Evolutionary conservation across 441 rosid species (phyloP), one percentile per base, ranked within the genome.

Genomic region (Eugenia klotzschiana): DNA sequence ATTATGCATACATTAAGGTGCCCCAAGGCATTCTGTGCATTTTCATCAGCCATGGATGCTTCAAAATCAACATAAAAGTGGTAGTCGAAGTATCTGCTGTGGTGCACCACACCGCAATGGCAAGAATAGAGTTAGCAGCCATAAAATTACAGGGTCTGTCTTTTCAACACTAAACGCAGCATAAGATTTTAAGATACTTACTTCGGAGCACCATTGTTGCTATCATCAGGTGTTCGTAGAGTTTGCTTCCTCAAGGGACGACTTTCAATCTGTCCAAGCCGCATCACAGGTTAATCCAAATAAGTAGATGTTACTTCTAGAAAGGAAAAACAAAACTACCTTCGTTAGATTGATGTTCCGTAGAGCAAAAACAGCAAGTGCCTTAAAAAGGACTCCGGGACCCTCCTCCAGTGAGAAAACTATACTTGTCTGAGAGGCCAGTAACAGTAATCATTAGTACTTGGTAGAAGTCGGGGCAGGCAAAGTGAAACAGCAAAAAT

Each of bases 401-500:
- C 99, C 99, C 89, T 94, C 96, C 92, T 95, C 99, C 82, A 95
- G 91, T 9, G 99, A 94, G 91, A 97, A 97, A 57, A 94, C 99
- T 82, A 94, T 94, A 87, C 98, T 96, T 46, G 99, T 94, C 99
- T 96, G 90, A n/a, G 55, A 89, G 82, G 82, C 80, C 83, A 89
- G 52, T 79, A 86, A 51, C n/a, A 27, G 80, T 41, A 83, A 80
- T 73, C 11, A 81, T 79, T 51, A 81, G 58, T 9, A 5, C 46
- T 69, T 9, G 49, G 77, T 83, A 52, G 29, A 81, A 82, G 49
- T 43, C 37, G 51, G 51, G 33, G 26, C 7, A 64, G 49, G 49
- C 37, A 46, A n/a, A 29, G 23, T 33, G 43, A 27, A 10, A 23
- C 53, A 60, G 15, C 26, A 15, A 43, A 51, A 25, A 22, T 7